Evolutionary conservation across 495 filamentous ascomycete species (phyloP).

Genomic region (Apodospora peruviana): DNA sequence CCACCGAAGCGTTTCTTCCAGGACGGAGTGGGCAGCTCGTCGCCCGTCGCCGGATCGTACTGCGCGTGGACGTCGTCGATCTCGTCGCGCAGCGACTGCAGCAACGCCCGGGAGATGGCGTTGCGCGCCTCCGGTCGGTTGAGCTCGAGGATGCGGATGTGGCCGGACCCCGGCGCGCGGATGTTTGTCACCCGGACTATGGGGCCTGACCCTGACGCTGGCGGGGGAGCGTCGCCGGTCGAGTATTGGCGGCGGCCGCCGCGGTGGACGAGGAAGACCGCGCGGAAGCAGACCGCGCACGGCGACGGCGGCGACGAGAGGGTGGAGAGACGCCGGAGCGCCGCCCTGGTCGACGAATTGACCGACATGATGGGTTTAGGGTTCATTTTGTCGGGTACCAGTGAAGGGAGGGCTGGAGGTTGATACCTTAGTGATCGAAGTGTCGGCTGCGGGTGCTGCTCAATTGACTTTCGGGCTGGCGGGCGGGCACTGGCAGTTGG

Average conservation of each 20-base stretch:
- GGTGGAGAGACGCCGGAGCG: not conserved
- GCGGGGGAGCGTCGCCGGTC: constrained; percentile 17
- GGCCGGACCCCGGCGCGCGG: constrained; percentile 73
- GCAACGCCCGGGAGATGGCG: constrained; percentile 74
- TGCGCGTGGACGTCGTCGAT: constrained; percentile 64
- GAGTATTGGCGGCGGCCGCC: constrained; percentile 27
- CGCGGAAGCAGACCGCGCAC: not conserved
- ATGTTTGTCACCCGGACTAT: constrained; percentile 66
- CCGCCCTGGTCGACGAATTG: not conserved
- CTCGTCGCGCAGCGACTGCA: constrained; percentile 63
- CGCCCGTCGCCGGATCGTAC: constrained; percentile 49
- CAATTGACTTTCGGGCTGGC: too few species aligned
- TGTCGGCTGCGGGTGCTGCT: too few species aligned
- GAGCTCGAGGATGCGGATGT: constrained; percentile 81
- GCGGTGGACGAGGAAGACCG: not conserved
- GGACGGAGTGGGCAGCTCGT: constrained; percentile 32
- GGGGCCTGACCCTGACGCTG: constrained; percentile 23
- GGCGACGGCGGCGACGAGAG: not conserved
- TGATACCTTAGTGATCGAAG: too few species aligned
- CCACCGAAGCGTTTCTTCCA: constrained; percentile 35
- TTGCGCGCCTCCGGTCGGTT: constrained; percentile 82
- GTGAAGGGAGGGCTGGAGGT: too few species aligned
- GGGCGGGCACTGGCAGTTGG: too few species aligned
- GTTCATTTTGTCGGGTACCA: not conserved
- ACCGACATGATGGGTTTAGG: not conserved